These are phyloP conservation scores for Ettlia oleoabundans DNA, from an alignment of 139 green algal species.

Conservation along the genomic window DNA sequence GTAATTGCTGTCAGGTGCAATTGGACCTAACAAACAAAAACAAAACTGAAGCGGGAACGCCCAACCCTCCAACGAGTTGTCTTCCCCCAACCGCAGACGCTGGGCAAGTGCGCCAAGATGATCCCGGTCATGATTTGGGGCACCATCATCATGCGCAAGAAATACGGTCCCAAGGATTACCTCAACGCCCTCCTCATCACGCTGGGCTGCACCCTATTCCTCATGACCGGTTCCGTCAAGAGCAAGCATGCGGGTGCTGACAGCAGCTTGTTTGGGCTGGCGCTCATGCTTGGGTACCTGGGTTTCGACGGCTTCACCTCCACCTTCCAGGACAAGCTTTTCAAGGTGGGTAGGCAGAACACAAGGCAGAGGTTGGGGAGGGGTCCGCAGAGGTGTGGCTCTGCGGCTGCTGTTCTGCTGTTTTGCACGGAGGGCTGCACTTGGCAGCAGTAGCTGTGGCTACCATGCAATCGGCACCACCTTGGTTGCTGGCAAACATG, in stretches of 20 bases:
- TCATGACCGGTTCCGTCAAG: conserved; percentile 56
- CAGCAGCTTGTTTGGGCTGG: conserved; percentile 61
- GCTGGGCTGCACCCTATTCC: conserved; percentile 88
- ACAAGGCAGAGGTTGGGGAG: no score
- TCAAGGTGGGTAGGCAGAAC: conserved; percentile 54
- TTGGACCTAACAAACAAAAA: no score
- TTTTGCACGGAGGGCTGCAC: no score
- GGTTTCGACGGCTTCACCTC: conserved; percentile 97
- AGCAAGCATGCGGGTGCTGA: conserved; percentile 4
- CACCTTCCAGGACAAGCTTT: conserved; percentile 97
- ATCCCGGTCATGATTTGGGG: conserved; percentile 99
- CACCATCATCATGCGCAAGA: conserved; percentile 88
- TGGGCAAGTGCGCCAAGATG: conserved; percentile 98
- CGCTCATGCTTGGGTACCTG: conserved; percentile 95
- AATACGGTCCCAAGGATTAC: conserved; percentile 87
- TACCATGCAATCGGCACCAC: no score
- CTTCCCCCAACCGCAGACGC: conserved; percentile 67
- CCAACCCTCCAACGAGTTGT: background rate
- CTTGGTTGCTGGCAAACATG: no score
- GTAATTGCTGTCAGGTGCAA: no score
- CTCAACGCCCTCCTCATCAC: conserved; percentile 80
- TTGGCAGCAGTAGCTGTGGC: no score
- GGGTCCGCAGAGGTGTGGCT: no score
- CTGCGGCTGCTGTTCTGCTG: no score
- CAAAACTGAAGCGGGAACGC: no score